phyloP scores from a whole-genome alignment of 768 basidiomycete genomes.

The Tulasnella calospora region DNA sequence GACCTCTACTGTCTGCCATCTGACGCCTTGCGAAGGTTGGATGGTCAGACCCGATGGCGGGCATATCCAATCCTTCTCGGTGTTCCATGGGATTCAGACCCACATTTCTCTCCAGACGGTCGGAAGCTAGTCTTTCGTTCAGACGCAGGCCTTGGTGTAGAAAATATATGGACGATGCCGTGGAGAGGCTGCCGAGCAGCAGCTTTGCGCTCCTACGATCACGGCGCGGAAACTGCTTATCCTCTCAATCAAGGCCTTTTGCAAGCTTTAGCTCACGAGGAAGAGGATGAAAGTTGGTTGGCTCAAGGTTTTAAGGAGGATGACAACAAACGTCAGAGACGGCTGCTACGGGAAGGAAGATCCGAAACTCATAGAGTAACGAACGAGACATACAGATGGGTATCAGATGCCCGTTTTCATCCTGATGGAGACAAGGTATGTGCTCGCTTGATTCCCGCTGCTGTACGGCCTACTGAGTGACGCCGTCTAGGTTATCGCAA shows the following conservation, averaged over 20 bases:
- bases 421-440: slow-evolving; percentile 50
- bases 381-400: slow-evolving; percentile 69
- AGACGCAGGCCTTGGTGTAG: slow-evolving; percentile 65
- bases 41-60: slow-evolving; percentile 33
- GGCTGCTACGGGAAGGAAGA: slow-evolving; percentile 58
- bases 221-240: not conserved
- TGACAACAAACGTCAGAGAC: slow-evolving; percentile 42
- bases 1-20: slow-evolving; percentile 68
- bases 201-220: slow-evolving; percentile 27
- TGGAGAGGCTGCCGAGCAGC: slow-evolving; percentile 64
- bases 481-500: slow-evolving; percentile 47
- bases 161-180: slow-evolving; percentile 66
- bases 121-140: slow-evolving; percentile 63
- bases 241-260: slow-evolving; percentile 32
- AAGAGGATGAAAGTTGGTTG: slow-evolving; percentile 45
- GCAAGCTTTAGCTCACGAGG: slow-evolving; percentile 39
- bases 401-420: slow-evolving; percentile 67
- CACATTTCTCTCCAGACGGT: slow-evolving; percentile 65
- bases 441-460: not conserved
- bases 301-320: slow-evolving; percentile 51
- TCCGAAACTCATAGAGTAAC: slow-evolving; percentile 49
- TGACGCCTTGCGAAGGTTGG: slow-evolving; percentile 31
- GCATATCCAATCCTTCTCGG: slow-evolving; percentile 61
- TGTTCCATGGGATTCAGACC: slow-evolving; percentile 65
- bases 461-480: slow-evolving; percentile 5